Evolutionary conservation across 2,329 filamentous ascomycete species (phyloP).

Genomic region (Clarireedia paspali): DNA sequence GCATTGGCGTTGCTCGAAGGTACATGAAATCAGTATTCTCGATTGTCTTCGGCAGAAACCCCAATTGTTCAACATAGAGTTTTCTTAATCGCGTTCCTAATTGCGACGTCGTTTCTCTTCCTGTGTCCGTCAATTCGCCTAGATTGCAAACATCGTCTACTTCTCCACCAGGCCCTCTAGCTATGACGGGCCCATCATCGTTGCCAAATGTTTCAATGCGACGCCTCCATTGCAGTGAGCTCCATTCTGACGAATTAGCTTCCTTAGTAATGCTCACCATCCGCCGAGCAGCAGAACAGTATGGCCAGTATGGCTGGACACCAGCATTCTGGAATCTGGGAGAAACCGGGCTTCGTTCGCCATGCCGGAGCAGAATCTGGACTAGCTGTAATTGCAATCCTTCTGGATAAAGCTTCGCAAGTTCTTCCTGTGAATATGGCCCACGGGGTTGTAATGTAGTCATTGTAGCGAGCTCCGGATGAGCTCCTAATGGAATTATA

Average conservation of each 20-base stretch:
- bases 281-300: conserved; percentile 70
- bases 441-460: conserved; percentile 66
- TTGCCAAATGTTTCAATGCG: conserved; percentile 75
- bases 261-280: conserved; percentile 55
- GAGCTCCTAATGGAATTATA: not conserved
- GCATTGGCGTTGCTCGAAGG: conserved; percentile 66
- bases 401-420: conserved; percentile 72
- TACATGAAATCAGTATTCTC: conserved; percentile 54
- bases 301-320: conserved; percentile 72
- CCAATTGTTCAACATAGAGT: conserved; percentile 68
- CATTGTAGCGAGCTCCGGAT: conserved; percentile 46
- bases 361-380: conserved; percentile 76
- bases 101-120: conserved; percentile 62
- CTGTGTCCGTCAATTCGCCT: conserved; percentile 69
- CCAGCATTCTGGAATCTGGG: conserved; percentile 79
- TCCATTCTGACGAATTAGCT: conserved; percentile 36
- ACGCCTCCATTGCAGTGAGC: conserved; percentile 49
- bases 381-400: conserved; percentile 79
- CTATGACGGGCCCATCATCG: conserved; percentile 62
- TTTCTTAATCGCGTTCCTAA: conserved; percentile 60
- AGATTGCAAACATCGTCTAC: conserved; percentile 76
- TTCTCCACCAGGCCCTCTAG: conserved; percentile 58
- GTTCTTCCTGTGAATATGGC: conserved; percentile 74
- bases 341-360: conserved; percentile 76
- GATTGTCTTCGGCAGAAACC: conserved; percentile 58